Evolutionary conservation across 208 protist species (phyloP), one percentile per base, ranked within the genome.

Genomic region (Leishmania gerbilli): DNA sequence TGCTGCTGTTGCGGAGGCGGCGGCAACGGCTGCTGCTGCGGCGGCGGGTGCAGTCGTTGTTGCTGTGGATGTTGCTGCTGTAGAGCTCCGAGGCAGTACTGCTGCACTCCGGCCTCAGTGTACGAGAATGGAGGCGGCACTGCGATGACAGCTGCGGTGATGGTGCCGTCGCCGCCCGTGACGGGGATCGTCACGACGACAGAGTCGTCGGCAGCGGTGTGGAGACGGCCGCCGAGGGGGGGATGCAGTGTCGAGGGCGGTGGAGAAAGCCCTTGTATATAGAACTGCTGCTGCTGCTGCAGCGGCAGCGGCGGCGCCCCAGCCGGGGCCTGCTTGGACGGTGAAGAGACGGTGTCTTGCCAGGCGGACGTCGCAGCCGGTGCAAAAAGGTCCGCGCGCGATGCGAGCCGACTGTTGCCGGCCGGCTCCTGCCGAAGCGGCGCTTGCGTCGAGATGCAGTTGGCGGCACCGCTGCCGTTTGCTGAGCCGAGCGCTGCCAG

Each of bases 101-200:
- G 56, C 75, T 78, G 75, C 34, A 53, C n/a, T 37, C 40, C 75
- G 5, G 40, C 21, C 1, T 64, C 75, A 34, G 56, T 53, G 75
- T 65, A n/a, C 40, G 75, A 67, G 60, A 68, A 67, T 2, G 55
- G 75, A 7, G 75, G 34, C 4, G 71, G 71, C 4, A 76, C 71
- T 40, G 51, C 21, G 58, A 78, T 42, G 51, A 53, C 51, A 24
- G 58, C 58, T 45, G 75, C 40, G 0, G 40, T n/a, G 58, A 45
- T n/a, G 17, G 40, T 65, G 27, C 75, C 75, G 19, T 78, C 75
- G 15, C 40, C 13, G 37, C 13, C n/a, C 21, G 55, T 31, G 56
- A 78, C 19, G 21, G 75, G 75, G 13, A 78, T 2, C 17, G 75
- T 49, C 8, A 67, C 75, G 21, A 78, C 27, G 11, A 78, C 34